Evolutionary conservation across 129 eudicot genomes (phyloP).

Genomic region (Arctium minus): DNA sequence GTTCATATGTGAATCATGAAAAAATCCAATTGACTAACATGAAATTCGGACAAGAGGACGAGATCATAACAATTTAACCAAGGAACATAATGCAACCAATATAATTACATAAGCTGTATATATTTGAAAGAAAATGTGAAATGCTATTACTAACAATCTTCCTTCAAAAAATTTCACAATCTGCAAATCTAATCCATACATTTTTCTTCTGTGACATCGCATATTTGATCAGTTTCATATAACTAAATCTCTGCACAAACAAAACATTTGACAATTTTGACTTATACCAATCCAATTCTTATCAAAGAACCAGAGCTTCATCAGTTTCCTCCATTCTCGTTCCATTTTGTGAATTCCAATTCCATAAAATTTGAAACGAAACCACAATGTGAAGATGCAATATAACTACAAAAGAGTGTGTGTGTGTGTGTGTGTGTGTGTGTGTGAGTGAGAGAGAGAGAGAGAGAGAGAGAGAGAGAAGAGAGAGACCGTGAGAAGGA

Average conservation of each 20-base stretch:
- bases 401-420: neutral
- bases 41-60: too few species aligned
- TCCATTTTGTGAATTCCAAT: neutral
- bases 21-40: too few species aligned
- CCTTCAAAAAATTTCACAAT: neutral
- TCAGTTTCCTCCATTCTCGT: neutral
- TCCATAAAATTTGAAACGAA: neutral
- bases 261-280: neutral
- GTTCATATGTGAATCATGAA: too few species aligned
- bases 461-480: neutral
- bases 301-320: neutral
- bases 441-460: neutral
- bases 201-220: neutral
- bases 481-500: constrained; percentile 60
- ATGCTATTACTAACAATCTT: neutral
- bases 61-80: too few species aligned
- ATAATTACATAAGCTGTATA: neutral
- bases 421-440: neutral
- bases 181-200: neutral
- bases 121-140: neutral
- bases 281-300: neutral
- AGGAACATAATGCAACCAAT: neutral
- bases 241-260: neutral
- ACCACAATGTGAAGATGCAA: neutral
- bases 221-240: neutral